Evolutionary conservation across 495 filamentous ascomycete species (phyloP).

Genomic region (Aspergillus ellipticus): DNA sequence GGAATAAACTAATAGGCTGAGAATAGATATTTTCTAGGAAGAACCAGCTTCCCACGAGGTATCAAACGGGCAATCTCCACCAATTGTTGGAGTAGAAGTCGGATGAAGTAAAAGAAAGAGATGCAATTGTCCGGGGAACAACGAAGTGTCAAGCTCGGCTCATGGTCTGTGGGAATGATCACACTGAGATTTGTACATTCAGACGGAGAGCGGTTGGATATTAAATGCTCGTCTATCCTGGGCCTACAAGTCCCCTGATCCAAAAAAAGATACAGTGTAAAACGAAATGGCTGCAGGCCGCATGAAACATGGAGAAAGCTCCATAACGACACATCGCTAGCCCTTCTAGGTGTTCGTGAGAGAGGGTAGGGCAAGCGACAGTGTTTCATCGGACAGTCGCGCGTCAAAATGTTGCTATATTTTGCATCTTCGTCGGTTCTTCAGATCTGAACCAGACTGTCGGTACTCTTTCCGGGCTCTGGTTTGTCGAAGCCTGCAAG

Average conservation of each 20-base stretch:
- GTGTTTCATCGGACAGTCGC: constrained; percentile 43
- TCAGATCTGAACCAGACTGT: constrained; percentile 27
- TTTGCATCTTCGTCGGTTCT: constrained; percentile 36
- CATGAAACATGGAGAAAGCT: constrained; percentile 45
- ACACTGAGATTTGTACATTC: constrained; percentile 13
- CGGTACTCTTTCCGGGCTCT: constrained; percentile 16
- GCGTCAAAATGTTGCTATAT: constrained; percentile 47
- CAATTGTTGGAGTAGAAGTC: constrained; percentile 1
- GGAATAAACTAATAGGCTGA: neutral
- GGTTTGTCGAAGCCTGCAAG: constrained; percentile 23
- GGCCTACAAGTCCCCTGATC: constrained; percentile 19
- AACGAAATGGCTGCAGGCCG: constrained; percentile 28
- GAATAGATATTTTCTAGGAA: constrained; percentile 8
- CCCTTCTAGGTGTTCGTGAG: constrained; percentile 6
- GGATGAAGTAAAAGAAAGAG: neutral
- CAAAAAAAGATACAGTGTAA: constrained; percentile 26
- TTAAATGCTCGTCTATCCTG: constrained; percentile 36
- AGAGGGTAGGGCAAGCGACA: constrained; percentile 15
- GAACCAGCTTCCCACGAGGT: constrained; percentile 22
- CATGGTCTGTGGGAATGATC: constrained; percentile 10
- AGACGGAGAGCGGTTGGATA: constrained; percentile 34
- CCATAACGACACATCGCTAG: constrained; percentile 29
- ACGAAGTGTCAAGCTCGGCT: constrained; percentile 15
- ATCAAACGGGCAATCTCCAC: constrained; percentile 5
- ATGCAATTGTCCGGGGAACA: constrained; percentile 7